A percentile compares a stretch with the other conserved stretches of the same genome.
Conservation (phyloP, 495 filamentous ascomycete genomes). For the Podospora anserina region DNA sequence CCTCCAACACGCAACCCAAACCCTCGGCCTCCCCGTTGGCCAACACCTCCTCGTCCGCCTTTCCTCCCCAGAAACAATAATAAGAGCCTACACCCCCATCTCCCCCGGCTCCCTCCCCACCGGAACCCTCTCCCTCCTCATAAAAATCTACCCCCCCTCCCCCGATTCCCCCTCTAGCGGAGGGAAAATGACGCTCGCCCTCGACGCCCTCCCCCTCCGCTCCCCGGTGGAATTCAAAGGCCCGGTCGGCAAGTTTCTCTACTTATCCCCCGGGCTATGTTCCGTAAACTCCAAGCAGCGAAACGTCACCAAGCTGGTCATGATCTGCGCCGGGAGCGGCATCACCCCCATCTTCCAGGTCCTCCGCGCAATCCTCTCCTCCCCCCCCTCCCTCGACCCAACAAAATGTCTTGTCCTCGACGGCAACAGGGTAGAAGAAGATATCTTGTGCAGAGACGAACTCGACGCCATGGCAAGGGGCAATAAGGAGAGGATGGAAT, state of each 20-base stretch:
- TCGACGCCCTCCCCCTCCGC: constrained; percentile 69
- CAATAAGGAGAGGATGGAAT: constrained; percentile 54
- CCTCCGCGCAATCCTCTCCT: constrained; percentile 61
- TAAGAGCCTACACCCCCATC: constrained; percentile 87
- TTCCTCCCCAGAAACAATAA: constrained; percentile 71
- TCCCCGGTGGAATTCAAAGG: constrained; percentile 83
- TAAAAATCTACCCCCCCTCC: constrained; percentile 81
- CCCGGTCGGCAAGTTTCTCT: constrained; percentile 84
- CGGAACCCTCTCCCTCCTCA: constrained; percentile 68
- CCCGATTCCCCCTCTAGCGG: constrained; percentile 38
- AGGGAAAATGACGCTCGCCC: constrained; percentile 80
- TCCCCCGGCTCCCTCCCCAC: constrained; percentile 54
- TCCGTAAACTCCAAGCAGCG: constrained; percentile 57
- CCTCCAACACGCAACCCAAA: constrained; percentile 69
- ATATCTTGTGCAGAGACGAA: constrained; percentile 80
- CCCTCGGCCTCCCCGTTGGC: constrained; percentile 76
- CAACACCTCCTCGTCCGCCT: constrained; percentile 89
- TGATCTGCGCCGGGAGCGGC: constrained; percentile 88
- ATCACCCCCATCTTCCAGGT: constrained; percentile 94
- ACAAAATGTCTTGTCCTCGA: constrained; percentile 68
- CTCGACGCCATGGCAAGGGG: constrained; percentile 59
- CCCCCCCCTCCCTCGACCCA: constrained; percentile 34
- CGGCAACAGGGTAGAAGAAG: constrained; percentile 75
- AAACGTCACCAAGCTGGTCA: constrained; percentile 66
- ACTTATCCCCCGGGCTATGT: constrained; percentile 65